Percentiles rank a stretch among this genome's conserved stretches.
Conservation (phyloP, 2,329 filamentous ascomycete genomes). For the Pseudofabraea citricarpa region DNA sequence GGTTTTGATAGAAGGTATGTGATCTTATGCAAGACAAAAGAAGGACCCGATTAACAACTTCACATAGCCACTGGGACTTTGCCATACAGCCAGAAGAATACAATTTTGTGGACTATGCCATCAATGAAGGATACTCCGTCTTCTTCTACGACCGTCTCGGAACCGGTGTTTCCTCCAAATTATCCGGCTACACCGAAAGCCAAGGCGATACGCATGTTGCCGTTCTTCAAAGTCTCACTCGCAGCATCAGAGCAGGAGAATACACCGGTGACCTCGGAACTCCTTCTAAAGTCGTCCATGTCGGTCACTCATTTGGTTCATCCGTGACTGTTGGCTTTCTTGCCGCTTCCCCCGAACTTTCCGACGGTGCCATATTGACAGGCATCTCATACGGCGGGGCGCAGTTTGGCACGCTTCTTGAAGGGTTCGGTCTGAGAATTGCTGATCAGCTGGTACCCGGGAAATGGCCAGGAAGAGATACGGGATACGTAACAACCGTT, state of each 20-base stretch:
- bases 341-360: conserved; percentile 43
- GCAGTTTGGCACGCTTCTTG: conserved; percentile 2
- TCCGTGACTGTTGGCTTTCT: conserved; percentile 50
- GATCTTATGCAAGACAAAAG: neutral
- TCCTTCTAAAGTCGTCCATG: conserved; percentile 45
- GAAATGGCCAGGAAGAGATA: conserved; percentile 17
- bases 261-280: conserved; percentile 17
- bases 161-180: conserved; percentile 22
- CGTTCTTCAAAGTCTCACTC: conserved; percentile 7
- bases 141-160: conserved; percentile 33
- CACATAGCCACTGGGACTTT: conserved; percentile 30
- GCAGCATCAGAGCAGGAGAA: conserved; percentile 15
- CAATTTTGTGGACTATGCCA: conserved; percentile 30
- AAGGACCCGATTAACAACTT: neutral
- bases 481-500: conserved; percentile 22
- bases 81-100: conserved; percentile 23
- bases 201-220: conserved; percentile 23
- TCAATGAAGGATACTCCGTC: conserved; percentile 28
- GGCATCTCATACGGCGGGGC: conserved; percentile 41
- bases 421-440: conserved; percentile 19
- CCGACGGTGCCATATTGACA: conserved; percentile 54
- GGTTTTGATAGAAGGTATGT: conserved; percentile 22
- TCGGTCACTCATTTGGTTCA: conserved; percentile 61
- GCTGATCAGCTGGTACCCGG: conserved; percentile 12
- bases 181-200: conserved; percentile 20